These are phyloP conservation scores for Cardiospermum halicacabum DNA, from an alignment of 345 rosid genomes.

Conservation along the genomic window DNA sequence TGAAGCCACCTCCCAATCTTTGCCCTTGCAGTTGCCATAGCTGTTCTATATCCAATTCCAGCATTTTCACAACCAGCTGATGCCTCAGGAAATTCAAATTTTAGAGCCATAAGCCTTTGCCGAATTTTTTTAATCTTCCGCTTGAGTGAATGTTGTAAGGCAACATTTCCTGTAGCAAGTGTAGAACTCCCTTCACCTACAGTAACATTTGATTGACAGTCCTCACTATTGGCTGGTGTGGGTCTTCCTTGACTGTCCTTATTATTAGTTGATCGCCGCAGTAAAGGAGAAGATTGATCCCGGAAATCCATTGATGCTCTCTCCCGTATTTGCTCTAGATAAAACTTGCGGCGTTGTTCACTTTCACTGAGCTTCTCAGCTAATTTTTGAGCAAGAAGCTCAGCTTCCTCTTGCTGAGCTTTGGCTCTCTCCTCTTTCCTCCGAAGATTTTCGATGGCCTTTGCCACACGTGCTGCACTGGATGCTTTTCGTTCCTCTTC, in stretches of 20 bases:
- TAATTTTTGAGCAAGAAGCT: conserved; percentile 67
- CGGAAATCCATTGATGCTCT: conserved; percentile 80
- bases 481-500: conserved; percentile 83
- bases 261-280: conserved; percentile 45
- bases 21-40: conserved; percentile 64
- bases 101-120: conserved; percentile 74
- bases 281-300: conserved; percentile 72
- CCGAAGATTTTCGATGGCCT: conserved; percentile 68
- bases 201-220: conserved; percentile 38
- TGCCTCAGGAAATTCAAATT: conserved; percentile 56
- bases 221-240: conserved; percentile 45
- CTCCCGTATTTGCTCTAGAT: conserved; percentile 74
- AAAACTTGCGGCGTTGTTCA: conserved; percentile 69
- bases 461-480: conserved; percentile 73
- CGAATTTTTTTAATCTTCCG: conserved; percentile 63
- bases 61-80: conserved; percentile 42
- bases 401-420: conserved; percentile 89
- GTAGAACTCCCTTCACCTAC: conserved; percentile 27
- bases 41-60: conserved; percentile 59
- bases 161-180: conserved; percentile 32
- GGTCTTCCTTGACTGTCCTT: conserved; percentile 59
- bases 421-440: conserved; percentile 70
- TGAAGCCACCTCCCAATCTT: conserved; percentile 82
- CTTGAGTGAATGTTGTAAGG: conserved; percentile 54
- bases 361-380: conserved; percentile 72